Base-by-base conservation (phyloP, 1,284 basidiomycete genomes). In the Abortiporus biennis region DNA sequence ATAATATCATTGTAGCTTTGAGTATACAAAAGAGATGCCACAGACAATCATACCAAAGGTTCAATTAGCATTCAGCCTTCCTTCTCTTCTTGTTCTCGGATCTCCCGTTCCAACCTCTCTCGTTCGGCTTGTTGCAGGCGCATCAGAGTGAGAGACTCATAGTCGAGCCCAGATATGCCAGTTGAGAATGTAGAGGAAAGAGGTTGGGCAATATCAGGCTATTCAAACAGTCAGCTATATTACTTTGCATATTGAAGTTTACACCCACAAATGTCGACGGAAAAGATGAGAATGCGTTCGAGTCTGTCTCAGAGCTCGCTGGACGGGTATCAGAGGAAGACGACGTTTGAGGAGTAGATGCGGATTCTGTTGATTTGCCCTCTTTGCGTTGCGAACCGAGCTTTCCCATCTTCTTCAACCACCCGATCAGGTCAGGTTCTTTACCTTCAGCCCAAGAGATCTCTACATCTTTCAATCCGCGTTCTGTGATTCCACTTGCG, bases 81-180 rank as follows among this genome's bases (percentile, higher is more conserved):
- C 51, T 33, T 45, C 49, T 69, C 78, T 50, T 87, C 85, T 45
- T 74, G 71, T 54, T 85, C 82, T 33, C 74, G 59, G 46, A 91
- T 87, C 62, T 92, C 84, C 48, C 77, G 71, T 53, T 88, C 89
- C 22, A 92, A 56, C 35, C 82, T 68, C 47, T 82, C 85, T 25
- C 82, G 71, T 55, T 89, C 87, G 3, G 86, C 80, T 57, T 92
- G 86, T 23, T 89, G 72, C 62, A 92, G 72, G 4, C 85, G 75
- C 69, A 92, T 76, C 31, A 93, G 68, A 1, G 88, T 92, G 42
- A 90, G 61, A 12, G 84, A 81, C 62, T 92, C 90, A 44, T 82
- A 91, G 53, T 92, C 85, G 16, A 85, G 54, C 0, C 76, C 78
- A 2, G 66, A 52, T 6, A 60, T 52, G 5, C 54, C 8, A 9